Evolutionary conservation across 2,329 filamentous ascomycete species (phyloP), one percentile per base, ranked within the genome.

Genomic region (Emericellopsis atlantica): DNA sequence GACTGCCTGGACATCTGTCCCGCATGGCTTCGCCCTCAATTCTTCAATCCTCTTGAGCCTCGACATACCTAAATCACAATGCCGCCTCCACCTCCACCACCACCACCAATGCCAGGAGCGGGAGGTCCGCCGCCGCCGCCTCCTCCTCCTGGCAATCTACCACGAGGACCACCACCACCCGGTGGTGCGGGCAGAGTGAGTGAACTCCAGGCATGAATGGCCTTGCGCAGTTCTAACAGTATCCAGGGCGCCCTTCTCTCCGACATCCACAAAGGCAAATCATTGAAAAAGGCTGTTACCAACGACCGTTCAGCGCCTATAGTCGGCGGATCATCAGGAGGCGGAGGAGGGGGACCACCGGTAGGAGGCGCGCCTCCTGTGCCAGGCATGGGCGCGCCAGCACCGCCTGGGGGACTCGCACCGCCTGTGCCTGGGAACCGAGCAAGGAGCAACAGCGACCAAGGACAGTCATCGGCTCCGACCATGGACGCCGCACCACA

Each of bases 291-390:
- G 61, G 72, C 86, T 26, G 81, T 87, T 42, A 85, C 89, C 50
- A 95, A 96, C 62, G 90, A 96, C 60, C 81, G 90, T 60, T 95
- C 89, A 18, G 86, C 86, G 7, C 90, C 90, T 1, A 52, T 74
- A 39, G 59, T 95, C 43, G 48, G 6, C 43, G 58, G 52, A 14
- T 29, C 26, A 9, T 42, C 46, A 7, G 47, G 35, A 4, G 41
- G 55, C 12, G 54, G 54, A 11, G 54, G 58, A 26, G 72, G 74
- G 11, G 72, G 70, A 26, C 78, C 73, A 41, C 72, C 81, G 11
- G 64, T 84, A 43, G 81, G 78, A 49, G 81, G 84, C 46, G 89
- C 88, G 38, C 89, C 89, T 32, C 83, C 89, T 18, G 70, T 95
- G n/a, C 85, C 85, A 18, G 75, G 73, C 36, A 61, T 80, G 24